Base-by-base conservation (phyloP, 345 rosid genomes). In the Hibiscus syriacus region DNA sequence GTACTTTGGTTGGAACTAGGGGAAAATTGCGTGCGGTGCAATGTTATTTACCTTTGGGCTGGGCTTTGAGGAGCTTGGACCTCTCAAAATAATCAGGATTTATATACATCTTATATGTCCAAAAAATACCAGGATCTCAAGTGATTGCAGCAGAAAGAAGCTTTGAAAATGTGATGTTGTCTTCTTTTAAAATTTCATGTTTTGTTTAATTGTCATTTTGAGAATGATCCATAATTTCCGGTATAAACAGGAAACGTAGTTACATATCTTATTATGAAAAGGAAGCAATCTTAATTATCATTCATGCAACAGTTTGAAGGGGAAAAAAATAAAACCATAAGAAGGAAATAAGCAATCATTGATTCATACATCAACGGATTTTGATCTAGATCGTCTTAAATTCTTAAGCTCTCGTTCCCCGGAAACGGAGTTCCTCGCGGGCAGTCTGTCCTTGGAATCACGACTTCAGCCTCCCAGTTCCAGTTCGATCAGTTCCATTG, bases 401-500 rank as follows among this genome's bases (percentile, higher is more conserved):
- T 74, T 75, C 70, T 43, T 76, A 17, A 46, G 11, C 19, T 55
- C 82, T 49, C 66, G 72, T 1, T 79, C 78, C 22, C 65, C 69
- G 0, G 67, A 57, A 26, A 27, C 48, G 6, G 77, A 74, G 11
- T 50, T 45, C 26, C 70, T 60, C 2, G 72, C 67, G 11, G 34
- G 26, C 26, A 26, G 9, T 5, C 69, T 72, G 2, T 67, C 79
- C 70, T 69, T 76, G 1, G 79, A 59, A 30, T 76, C 83, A 1
- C 77, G 78, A n/a, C 78, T 52, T 79, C 68, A 46, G 50, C 74
- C 68, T 78, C 32, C 63, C 80, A 19, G 64, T 78, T 1, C 70
- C 76, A 2, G 50, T 67, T 0, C 50, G 55, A 65, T 72, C 76
- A 13, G 58, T 74, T 20, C 75, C 76, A 23, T 74, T 38, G 11